Conservation (phyloP, 1,284 basidiomycete genomes). For the Heterobasidion parviporum region DNA sequence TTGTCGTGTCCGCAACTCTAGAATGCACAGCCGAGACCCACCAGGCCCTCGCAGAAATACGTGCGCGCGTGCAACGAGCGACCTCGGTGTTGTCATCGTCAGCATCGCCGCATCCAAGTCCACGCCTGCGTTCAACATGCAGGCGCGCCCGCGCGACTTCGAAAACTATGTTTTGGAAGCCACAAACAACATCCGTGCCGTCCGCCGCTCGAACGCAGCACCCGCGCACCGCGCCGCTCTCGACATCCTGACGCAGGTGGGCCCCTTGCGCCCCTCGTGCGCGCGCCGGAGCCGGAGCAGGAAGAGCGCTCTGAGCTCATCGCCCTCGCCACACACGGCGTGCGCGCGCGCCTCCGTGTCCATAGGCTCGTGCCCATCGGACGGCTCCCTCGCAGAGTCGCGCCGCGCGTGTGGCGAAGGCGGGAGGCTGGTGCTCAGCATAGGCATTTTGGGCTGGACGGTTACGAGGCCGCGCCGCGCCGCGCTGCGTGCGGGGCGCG, state of each 20-base stretch:
- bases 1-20: background rate
- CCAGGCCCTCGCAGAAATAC: constrained; percentile 42
- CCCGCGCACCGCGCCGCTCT: constrained; percentile 39
- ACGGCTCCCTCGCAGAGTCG: constrained; percentile 56
- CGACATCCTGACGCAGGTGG: constrained; percentile 85
- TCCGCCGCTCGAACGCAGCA: constrained; percentile 71
- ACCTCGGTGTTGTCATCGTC: constrained; percentile 17
- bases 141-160: constrained; percentile 84
- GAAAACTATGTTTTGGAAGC: constrained; percentile 84
- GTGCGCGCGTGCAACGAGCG: constrained; percentile 34
- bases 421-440: constrained; percentile 72
- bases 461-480: constrained; percentile 86
- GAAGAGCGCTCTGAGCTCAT: constrained; percentile 37
- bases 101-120: constrained; percentile 86
- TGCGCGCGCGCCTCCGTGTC: constrained; percentile 75
- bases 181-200: constrained; percentile 81
- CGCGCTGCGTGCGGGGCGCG: constrained; percentile 55
- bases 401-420: constrained; percentile 43
- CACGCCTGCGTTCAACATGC: constrained; percentile 84
- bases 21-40: constrained; percentile 40
- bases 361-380: constrained; percentile 97
- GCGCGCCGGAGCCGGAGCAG: constrained; percentile 16
- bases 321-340: constrained; percentile 65
- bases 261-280: constrained; percentile 71
- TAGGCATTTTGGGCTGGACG: constrained; percentile 90